Evolutionary conservation across 768 basidiomycete genomes (phyloP).

Genomic region (Botryobasidium botryosum): DNA sequence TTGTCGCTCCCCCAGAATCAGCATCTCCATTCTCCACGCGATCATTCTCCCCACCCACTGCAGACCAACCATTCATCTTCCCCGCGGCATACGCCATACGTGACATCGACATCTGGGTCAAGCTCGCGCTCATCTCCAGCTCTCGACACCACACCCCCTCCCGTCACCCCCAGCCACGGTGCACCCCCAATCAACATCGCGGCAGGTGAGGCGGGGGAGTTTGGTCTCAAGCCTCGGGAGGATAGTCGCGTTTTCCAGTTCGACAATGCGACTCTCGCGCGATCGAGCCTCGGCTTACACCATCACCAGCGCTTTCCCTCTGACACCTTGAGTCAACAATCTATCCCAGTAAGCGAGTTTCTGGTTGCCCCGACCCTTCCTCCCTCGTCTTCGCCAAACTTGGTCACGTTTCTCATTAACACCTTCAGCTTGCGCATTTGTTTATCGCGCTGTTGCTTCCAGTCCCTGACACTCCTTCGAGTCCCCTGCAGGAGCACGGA

Average conservation of each 20-base stretch:
- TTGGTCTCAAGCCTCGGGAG: too few species aligned
- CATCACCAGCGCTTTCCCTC: conserved; percentile 17
- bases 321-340: neutral
- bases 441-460: neutral
- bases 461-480: too few species aligned
- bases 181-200: conserved; percentile 28
- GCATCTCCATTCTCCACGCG: too few species aligned
- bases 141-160: conserved; percentile 54
- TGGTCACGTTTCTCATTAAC: neutral
- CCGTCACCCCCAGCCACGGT: conserved; percentile 41
- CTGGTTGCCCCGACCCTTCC: neutral
- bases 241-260: conserved; percentile 15
- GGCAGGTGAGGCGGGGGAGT: conserved; percentile 20
- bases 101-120: too few species aligned
- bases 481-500: too few species aligned
- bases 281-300: conserved; percentile 11
- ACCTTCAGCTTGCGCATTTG: neutral
- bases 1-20: too few species aligned
- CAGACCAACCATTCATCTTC: too few species aligned
- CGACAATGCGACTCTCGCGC: conserved; percentile 12
- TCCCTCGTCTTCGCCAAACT: neutral
- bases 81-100: too few species aligned
- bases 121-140: conserved; percentile 41
- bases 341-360: conserved; percentile 2
- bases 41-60: too few species aligned